Base-by-base conservation (phyloP, 176 grass and related monocot genomes). In the Zoysia japonica region DNA sequence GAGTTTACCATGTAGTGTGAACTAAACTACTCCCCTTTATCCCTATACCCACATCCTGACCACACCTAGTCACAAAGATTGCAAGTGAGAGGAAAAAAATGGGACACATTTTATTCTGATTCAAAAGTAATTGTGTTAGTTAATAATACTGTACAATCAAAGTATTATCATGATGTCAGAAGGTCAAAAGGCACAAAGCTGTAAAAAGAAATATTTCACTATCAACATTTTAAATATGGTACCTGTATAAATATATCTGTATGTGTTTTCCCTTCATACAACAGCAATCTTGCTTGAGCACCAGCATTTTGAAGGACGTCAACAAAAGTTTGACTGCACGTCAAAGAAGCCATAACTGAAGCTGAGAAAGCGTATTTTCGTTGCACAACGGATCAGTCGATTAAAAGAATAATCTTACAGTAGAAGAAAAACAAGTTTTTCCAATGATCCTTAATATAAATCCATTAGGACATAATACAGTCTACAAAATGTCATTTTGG, bases 171-270 rank as follows among this genome's bases (percentile, higher is more conserved):
- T 70, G 40, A 36, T 72, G 2, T 16, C 41, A 67, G 28, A 79
- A 19, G 55, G 17, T 17, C 55, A 57, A 57, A 55, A 38, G 69
- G 3, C 59, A 20, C 5, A 38, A 50, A 45, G 1, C 75, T 50
- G 64, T 17, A 66, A 13, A 68, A 66, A 83, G 7, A 39, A 68
- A 69, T 61, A 61, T 28, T 45, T 71, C 39, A 71, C 36, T 50
- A 80, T 70, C 47, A 40, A 70, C 39, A 54, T 70, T 74, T 0
- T 45, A 71, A 13, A 46, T 38, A 49, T 72, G 1, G 50, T 85
- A 99, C 96, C 96, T 99, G 92, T 47, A 95, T 1, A 89, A 99
- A 99, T 79, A 99, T 79, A 86, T 99, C 90, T 61, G 96, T 99
- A 78, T 99, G 96, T 70, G 92, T 99, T 87, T 99, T 99, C 53